Evolutionary conservation across 2,329 filamentous ascomycete genomes (phyloP).

Genomic region (Chaetomium olivaceum): DNA sequence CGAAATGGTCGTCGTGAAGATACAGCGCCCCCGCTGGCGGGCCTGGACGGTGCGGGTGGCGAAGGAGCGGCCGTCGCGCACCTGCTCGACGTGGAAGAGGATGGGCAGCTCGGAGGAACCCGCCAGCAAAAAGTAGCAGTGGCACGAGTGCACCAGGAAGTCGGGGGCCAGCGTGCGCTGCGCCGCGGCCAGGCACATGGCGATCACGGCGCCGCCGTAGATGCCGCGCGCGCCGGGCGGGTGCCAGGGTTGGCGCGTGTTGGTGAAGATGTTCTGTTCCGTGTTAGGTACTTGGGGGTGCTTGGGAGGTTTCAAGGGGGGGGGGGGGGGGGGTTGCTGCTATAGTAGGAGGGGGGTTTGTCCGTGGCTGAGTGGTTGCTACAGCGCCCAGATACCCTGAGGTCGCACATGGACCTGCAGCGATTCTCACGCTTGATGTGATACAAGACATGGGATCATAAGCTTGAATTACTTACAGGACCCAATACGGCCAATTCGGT

Average conservation of each 20-base stretch:
- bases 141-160: slow-evolving; percentile 91
- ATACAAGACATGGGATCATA: not conserved
- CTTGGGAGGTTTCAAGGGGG: not conserved
- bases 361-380: not conserved
- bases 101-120: slow-evolving; percentile 83
- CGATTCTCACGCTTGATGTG: not conserved
- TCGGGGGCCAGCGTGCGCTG: slow-evolving; percentile 79
- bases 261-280: slow-evolving; percentile 83
- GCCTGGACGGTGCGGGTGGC: slow-evolving; percentile 96
- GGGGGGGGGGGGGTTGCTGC: not conserved
- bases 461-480: slow-evolving; percentile 55
- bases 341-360: not conserved
- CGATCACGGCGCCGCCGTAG: slow-evolving; percentile 90
- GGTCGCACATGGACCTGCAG: not conserved
- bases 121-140: slow-evolving; percentile 97
- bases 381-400: not conserved
- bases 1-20: slow-evolving; percentile 93
- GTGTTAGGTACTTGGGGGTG: not conserved
- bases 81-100: slow-evolving; percentile 91
- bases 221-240: slow-evolving; percentile 89
- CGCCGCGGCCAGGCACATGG: slow-evolving; percentile 84
- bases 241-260: slow-evolving; percentile 88
- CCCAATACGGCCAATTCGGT: slow-evolving; percentile 76
- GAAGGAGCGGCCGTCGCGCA: slow-evolving; percentile 86
- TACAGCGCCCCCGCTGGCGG: slow-evolving; percentile 79